Percentiles rank a stretch among this genome's conserved stretches.
phyloP scores from a whole-genome alignment of 352 stramenopile species.

The Elongisporangium prolatum region DNA sequence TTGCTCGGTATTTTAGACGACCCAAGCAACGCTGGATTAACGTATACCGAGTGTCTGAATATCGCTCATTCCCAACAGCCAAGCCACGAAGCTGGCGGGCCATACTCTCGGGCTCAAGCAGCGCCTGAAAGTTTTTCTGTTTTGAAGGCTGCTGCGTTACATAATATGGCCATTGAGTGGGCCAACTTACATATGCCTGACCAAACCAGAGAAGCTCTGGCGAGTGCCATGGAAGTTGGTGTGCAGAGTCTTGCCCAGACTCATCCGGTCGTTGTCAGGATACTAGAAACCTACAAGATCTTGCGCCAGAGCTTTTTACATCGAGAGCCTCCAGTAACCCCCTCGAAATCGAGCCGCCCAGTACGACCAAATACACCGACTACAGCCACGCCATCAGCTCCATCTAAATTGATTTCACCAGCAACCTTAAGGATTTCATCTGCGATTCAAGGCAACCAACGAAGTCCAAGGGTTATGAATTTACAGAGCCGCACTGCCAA shows the following conservation, averaged over 20 bases:
- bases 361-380: constrained; percentile 2
- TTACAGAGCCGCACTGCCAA: neutral
- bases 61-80: constrained; percentile 31
- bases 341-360: neutral
- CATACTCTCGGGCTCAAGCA: constrained; percentile 1
- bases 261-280: constrained; percentile 47
- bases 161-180: constrained; percentile 75
- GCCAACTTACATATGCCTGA: constrained; percentile 58
- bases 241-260: constrained; percentile 42
- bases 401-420: constrained; percentile 11
- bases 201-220: constrained; percentile 48
- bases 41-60: constrained; percentile 55
- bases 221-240: constrained; percentile 58
- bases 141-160: constrained; percentile 49
- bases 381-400: constrained; percentile 4
- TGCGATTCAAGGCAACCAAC: neutral
- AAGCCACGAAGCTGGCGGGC: neutral
- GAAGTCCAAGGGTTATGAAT: neutral
- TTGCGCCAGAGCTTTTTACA: constrained; percentile 59
- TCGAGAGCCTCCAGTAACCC: constrained; percentile 4
- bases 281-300: constrained; percentile 66
- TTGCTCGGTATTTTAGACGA: constrained; percentile 53
- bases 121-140: constrained; percentile 37
- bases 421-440: constrained; percentile 9
- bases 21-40: constrained; percentile 52